Percentiles rank a stretch among this genome's conserved stretches.
These are phyloP conservation scores for Oryza nivara DNA, from an alignment of 176 grass and related monocot genomes.

Conservation along the genomic window DNA sequence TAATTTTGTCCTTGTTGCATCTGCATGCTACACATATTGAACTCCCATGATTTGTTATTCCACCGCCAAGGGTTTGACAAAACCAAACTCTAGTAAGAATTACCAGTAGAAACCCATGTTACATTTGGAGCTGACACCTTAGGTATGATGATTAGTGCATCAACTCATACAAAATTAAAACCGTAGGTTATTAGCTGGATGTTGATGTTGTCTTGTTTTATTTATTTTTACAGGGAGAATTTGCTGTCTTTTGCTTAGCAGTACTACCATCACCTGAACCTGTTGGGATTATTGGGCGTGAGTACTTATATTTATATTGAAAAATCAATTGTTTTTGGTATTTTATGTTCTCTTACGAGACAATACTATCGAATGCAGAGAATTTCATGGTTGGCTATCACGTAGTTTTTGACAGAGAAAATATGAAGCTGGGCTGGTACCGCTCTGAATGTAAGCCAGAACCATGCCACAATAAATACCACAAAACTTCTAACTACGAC, in stretches of 20 bases:
- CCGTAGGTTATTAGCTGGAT: background rate
- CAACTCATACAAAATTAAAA: background rate
- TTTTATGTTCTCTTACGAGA: background rate
- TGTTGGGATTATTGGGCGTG: constrained; percentile 86
- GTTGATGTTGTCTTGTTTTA: background rate
- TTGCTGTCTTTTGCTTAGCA: constrained; percentile 74
- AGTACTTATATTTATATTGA: constrained; percentile 35
- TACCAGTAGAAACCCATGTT: background rate
- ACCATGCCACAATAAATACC: background rate
- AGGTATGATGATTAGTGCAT: background rate
- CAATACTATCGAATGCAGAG: constrained; percentile 58
- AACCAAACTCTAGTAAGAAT: background rate
- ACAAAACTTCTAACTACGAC: background rate
- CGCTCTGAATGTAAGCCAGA: constrained; percentile 78
- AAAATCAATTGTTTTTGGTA: background rate
- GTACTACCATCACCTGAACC: constrained; percentile 57
- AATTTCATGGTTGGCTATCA: constrained; percentile 92
- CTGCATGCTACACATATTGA: background rate
- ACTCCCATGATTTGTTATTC: background rate
- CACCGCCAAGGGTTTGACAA: background rate
- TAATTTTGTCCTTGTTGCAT: background rate
- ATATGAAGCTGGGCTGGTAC: constrained; percentile 83
- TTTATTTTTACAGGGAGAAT: constrained; percentile 53
- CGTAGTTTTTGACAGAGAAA: constrained; percentile 85
- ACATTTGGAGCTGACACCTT: constrained; percentile 7